Evolutionary conservation across 441 rosid species (phyloP), one percentile per base, ranked within the genome.

Genomic region (Isatis lusitanica): DNA sequence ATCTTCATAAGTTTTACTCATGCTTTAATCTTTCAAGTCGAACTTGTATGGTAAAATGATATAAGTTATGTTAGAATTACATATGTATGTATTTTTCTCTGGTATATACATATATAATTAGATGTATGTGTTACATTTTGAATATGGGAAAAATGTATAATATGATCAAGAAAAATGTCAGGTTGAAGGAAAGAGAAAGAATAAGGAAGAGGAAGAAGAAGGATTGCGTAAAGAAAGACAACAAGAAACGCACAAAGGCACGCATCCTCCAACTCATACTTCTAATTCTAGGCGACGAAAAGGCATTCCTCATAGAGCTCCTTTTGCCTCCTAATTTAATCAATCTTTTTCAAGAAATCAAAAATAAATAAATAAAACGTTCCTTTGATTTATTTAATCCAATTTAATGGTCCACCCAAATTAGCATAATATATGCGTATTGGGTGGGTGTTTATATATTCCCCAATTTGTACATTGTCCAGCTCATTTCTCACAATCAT

Each of bases 231-330:
- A 85, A 83, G 85, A 75, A 78, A 78, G 80, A 66, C 81, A 76
- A 73, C 60, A 83, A 63, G 88, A 82, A 79, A 79, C 79, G 83
- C 69, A 79, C 76, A 70, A 75, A 64, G 52, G 60, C 82, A 81
- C 80, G 67, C 81, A 76, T 51, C 81, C 66, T 74, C 82, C 84
- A 61, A 73, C 80, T 66, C 83, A 74, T 72, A 6, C 74, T 52
- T 82, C 88, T 51, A 85, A 78, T 68, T 81, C 91, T 69, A 85
- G 90, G 68, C 85, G 94, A 80, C 85, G 98, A 71, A 91, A 93
- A 83, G 98, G 97, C 77, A 82, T 85, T 43, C 97, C 98, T 38
- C 97, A 79, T 10, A 87, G 98, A 71, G 92, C 98, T 24, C 91
- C 98, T 65, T 85, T 90, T 56, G 82, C 83, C 39, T 82, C 88